Conservation (phyloP, 2,329 filamentous ascomycete genomes). For the Pyrenophora tritici-repentis region DNA sequence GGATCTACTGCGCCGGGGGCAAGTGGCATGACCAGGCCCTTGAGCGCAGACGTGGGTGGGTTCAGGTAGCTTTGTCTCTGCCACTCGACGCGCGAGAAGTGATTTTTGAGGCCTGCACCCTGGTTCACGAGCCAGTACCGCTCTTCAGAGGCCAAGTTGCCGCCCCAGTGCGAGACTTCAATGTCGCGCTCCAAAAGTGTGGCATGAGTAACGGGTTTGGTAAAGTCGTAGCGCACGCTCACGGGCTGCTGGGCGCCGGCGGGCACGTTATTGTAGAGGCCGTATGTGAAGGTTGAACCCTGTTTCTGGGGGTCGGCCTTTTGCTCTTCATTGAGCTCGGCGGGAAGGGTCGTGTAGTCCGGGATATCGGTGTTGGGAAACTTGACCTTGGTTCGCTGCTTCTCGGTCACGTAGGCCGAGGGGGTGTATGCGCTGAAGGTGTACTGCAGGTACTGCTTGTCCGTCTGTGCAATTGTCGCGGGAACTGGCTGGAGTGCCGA, state of each 20-base stretch:
- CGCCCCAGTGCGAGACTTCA: slow-evolving; percentile 97
- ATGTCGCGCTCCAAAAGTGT: slow-evolving; percentile 83
- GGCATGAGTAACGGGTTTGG: slow-evolving; percentile 83
- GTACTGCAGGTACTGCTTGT: slow-evolving; percentile 85
- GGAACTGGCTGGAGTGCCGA: slow-evolving; percentile 81
- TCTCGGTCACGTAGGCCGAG: slow-evolving; percentile 81
- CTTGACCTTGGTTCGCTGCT: slow-evolving; percentile 98
- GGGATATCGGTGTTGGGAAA: slow-evolving; percentile 77
- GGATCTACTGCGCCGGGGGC: slow-evolving; percentile 79
- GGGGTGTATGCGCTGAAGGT: slow-evolving; percentile 83
- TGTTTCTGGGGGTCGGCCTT: slow-evolving; percentile 77
- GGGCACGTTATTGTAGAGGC: slow-evolving; percentile 82
- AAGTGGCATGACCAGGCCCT: slow-evolving; percentile 80
- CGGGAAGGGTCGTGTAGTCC: slow-evolving; percentile 78
- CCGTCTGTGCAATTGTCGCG: slow-evolving; percentile 78
- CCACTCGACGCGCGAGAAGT: slow-evolving; percentile 57
- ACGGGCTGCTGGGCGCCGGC: slow-evolving; percentile 75
- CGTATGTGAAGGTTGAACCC: slow-evolving; percentile 86
- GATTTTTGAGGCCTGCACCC: slow-evolving; percentile 70
- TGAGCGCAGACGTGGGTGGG: slow-evolving; percentile 76
- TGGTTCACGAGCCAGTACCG: slow-evolving; percentile 86
- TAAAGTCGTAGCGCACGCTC: slow-evolving; percentile 90
- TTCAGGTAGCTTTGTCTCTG: slow-evolving; percentile 68
- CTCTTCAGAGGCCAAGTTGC: slow-evolving; percentile 94
- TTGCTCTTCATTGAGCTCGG: slow-evolving; percentile 60